phyloP scores from a whole-genome alignment of 345 rosid genomes.

The Hibiscus mutabilis region DNA sequence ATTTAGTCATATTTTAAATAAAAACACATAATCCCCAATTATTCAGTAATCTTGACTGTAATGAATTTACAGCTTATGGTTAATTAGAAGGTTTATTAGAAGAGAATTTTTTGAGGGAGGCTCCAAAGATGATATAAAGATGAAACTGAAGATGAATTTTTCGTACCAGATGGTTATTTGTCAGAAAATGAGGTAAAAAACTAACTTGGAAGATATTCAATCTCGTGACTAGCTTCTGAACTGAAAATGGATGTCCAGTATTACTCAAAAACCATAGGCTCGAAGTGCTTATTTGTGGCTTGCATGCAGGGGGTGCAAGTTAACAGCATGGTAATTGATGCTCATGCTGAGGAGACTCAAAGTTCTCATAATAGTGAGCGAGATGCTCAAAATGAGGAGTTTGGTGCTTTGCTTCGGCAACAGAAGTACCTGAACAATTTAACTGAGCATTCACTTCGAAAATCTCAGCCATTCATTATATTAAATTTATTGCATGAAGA shows the following conservation, averaged over 20 bases:
- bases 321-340: slow-evolving; percentile 59
- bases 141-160: slow-evolving; percentile 83
- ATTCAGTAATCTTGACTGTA: too few relatives aligned
- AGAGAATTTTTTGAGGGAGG: too few relatives aligned
- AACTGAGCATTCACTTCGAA: slow-evolving; percentile 68
- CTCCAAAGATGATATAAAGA: too few relatives aligned
- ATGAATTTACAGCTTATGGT: too few relatives aligned
- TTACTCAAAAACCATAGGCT: background rate
- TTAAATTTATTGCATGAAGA: slow-evolving; percentile 66
- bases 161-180: slow-evolving; percentile 96
- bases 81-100: too few relatives aligned
- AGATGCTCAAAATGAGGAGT: slow-evolving; percentile 49
- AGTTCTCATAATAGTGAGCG: slow-evolving; percentile 30
- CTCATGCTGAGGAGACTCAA: slow-evolving; percentile 30
- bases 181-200: slow-evolving; percentile 79
- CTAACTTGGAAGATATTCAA: background rate
- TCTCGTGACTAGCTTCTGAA: background rate
- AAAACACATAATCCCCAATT: too few relatives aligned
- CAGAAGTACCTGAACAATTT: slow-evolving; percentile 55
- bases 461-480: slow-evolving; percentile 65
- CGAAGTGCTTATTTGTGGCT: slow-evolving; percentile 10
- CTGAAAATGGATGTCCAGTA: background rate
- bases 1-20: too few relatives aligned
- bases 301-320: slow-evolving; percentile 64
- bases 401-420: slow-evolving; percentile 41